Evolutionary conservation across 139 green algal genomes (phyloP), one percentile per base, ranked within the genome.

Genomic region (Micromonas commoda): DNA sequence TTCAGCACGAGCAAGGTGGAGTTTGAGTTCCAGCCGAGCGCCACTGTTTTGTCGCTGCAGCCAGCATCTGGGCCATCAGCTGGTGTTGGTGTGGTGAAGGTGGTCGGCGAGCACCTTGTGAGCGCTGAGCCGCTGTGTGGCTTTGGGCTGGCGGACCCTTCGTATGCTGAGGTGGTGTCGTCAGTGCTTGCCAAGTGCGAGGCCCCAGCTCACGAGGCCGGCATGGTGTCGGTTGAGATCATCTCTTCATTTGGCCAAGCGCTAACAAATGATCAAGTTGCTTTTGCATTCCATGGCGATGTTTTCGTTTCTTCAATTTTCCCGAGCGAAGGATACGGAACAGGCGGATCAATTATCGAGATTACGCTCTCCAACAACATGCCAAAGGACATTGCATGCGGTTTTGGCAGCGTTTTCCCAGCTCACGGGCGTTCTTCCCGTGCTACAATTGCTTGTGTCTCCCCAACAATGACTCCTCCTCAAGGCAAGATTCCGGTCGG

Each of bases 1-100:
- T 73, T 53, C 66, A 73, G 28, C 66, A 28, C 66, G 28, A 73
- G 31, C 66, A 35, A 39, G 26, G 66, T 73, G 5, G n/a, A 28
- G 66, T 73, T 53, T 29, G n/a, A 37, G 20, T 73, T 73, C 66
- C 26, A 4, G 26, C 5, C 5, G 5, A 5, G 4, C 5, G 5
- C 26, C 5, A 35, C 35, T 5, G 31, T 35, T 5, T 33, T 53
- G 23, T 53, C 20, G 28, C 28, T 73, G n/a, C 26, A 52, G 66
- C 66, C 66, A 5, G 26, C 26, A 16, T 16, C 28, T 5, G 66
- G 66, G 5, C 28, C 28, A 29, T 26, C 26, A 26, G 33, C 28
- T 13, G 66, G 66, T 6, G 66, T 33, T 29, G 66, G 66, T 5
- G 66, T 73, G 23, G 66, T 73, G 66, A 73, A n/a, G 29, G 26